Percentiles rank a stretch among this genome's conserved stretches.
These are phyloP conservation scores for Candida sp. DNA, from an alignment of 1,139 yeast genomes.

Conservation along the genomic window DNA sequence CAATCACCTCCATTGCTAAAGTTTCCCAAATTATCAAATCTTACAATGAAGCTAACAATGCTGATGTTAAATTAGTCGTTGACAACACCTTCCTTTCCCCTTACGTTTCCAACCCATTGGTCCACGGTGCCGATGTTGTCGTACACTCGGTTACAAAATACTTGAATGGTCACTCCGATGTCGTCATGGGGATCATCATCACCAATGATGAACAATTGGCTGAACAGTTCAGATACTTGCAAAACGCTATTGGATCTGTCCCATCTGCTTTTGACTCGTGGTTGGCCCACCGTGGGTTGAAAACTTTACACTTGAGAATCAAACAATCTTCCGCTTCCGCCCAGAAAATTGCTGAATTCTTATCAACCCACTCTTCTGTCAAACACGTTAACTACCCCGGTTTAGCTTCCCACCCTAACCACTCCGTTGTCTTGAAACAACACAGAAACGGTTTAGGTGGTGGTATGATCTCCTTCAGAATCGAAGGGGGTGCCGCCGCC, in stretches of 20 bases:
- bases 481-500: constrained; percentile 76
- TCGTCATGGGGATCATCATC: constrained; percentile 82
- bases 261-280: constrained; percentile 91
- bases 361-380: constrained; percentile 51
- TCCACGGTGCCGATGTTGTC: constrained; percentile 82
- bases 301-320: constrained; percentile 80
- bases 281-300: constrained; percentile 92
- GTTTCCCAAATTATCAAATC: constrained; percentile 51
- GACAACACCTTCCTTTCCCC: constrained; percentile 97
- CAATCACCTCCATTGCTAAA: constrained; percentile 66
- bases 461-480: constrained; percentile 88
- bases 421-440: constrained; percentile 64
- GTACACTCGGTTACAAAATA: constrained; percentile 90
- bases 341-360: constrained; percentile 65
- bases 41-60: constrained; percentile 45
- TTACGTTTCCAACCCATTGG: constrained; percentile 82
- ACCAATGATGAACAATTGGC: constrained; percentile 61
- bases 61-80: constrained; percentile 62
- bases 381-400: constrained; percentile 82
- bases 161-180: constrained; percentile 92
- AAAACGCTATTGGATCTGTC: constrained; percentile 85
- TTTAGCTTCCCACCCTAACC: constrained; percentile 60
- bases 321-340: constrained; percentile 69
- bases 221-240: constrained; percentile 69
- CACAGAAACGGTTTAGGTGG: constrained; percentile 89